Evolutionary conservation across 2,329 filamentous ascomycete species (phyloP), one percentile per base, ranked within the genome.

Genomic region (Fusarium drepaniforme): DNA sequence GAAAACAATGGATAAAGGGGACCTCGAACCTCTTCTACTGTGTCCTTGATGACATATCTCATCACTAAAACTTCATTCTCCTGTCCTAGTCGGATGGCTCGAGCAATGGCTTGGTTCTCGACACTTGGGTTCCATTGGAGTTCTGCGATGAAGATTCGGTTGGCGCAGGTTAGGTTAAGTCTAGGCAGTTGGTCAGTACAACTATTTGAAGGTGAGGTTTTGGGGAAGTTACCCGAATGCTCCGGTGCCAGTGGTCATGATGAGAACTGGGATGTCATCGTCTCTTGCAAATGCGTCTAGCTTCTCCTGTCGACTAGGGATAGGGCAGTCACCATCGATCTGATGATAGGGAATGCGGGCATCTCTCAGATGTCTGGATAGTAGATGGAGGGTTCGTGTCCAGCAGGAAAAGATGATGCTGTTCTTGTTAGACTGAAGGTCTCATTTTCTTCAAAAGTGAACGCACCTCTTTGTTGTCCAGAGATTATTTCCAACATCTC

Each of bases 41-140:
- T 85, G 1, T 80, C 62, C 0, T 81, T 76, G 0, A 87, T 82
- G 0, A 88, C 79, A 51, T 89, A 90, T 30, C 86, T 83, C 0
- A 81, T 85, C 1, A 89, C 83, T 0, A 77, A 66, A 0, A 90
- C 88, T 12, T 83, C 64, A 7, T 83, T 73, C 2, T 78, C 74
- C 67, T 90, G 88, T 0, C 86, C 86, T 0, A 90, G 79, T 0
- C 88, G 83, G 4, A 88, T 78, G 0, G 86, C 86, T 13, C 88
- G 80, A 0, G 83, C 87, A 15, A 90, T 85, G 0, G 88, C 88
- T 65, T 90, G 88, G 15, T 83, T 84, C 67, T 90, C 88, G 0
- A 88, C 84, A 3, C 83, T 85, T 0, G 88, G 88, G 44, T 90
- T 90, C 88, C 88, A 90, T 30, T 90, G 88, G 0, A 86, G 84